These are phyloP conservation scores for Prunus fruticosa DNA, from an alignment of 306 rosid species.

Conservation along the genomic window DNA sequence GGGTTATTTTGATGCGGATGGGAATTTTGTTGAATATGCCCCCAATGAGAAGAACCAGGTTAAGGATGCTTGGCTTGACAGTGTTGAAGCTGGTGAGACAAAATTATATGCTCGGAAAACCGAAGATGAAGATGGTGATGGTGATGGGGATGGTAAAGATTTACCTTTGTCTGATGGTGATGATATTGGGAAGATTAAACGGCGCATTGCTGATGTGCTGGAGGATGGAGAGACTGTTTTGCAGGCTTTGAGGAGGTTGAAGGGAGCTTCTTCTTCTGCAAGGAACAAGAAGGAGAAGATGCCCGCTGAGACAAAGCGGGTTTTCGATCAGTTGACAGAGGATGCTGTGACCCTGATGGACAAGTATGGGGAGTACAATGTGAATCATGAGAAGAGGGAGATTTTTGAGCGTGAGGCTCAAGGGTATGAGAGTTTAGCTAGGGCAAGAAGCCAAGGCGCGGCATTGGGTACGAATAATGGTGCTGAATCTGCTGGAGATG, in stretches of 20 bases:
- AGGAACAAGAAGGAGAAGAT: conserved; percentile 79
- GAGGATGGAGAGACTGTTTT: conserved; percentile 86
- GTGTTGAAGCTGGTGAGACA: background rate
- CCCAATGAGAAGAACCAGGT: conserved; percentile 45
- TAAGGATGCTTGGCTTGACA: conserved; percentile 33
- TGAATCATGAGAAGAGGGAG: conserved; percentile 84
- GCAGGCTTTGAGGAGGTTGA: conserved; percentile 92
- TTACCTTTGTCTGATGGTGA: background rate
- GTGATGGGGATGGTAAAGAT: background rate
- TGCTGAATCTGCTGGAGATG: conserved; percentile 2
- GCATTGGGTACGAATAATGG: background rate
- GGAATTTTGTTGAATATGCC: conserved; percentile 81
- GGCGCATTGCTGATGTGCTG: conserved; percentile 78
- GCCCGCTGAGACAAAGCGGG: conserved; percentile 62
- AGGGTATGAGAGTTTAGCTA: conserved; percentile 17
- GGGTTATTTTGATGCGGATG: conserved; percentile 78
- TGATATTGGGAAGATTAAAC: conserved; percentile 61
- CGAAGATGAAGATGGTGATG: background rate
- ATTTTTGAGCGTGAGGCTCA: conserved; percentile 85
- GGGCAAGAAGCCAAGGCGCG: conserved; percentile 1
- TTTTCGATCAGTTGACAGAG: conserved; percentile 94
- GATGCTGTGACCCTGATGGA: conserved; percentile 92
- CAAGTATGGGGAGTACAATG: conserved; percentile 95
- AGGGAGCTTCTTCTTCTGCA: conserved; percentile 49
- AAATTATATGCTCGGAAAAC: background rate